Conservation (phyloP, 257 asterid species). For the Primulina tabacum region DNA sequence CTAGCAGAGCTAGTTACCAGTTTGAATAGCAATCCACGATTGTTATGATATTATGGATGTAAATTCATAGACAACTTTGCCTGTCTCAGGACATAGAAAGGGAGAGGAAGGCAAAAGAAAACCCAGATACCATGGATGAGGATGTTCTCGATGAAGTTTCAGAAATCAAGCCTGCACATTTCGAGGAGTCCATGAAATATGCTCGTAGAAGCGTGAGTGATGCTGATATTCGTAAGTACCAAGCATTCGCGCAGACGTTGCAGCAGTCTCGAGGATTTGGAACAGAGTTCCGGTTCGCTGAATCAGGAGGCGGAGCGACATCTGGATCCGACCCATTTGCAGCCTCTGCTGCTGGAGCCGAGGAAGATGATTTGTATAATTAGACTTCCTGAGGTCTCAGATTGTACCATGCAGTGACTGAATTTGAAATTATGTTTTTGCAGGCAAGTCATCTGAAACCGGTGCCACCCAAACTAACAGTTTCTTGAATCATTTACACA, state of each 20-base stretch:
- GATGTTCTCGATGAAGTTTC: conserved; percentile 50
- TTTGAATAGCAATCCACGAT: not conserved
- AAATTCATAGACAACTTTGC: not conserved
- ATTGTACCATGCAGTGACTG: not conserved
- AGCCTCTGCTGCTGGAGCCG: conserved; percentile 45
- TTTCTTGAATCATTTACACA: not conserved
- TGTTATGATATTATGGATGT: not conserved
- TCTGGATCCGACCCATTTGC: conserved; percentile 49
- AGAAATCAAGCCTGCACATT: conserved; percentile 59
- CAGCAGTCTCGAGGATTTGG: conserved; percentile 72
- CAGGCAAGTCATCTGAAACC: not conserved
- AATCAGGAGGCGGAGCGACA: conserved; percentile 30
- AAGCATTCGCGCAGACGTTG: conserved; percentile 61
- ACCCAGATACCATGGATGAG: conserved; percentile 57
- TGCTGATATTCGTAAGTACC: conserved; percentile 73
- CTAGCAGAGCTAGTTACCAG: not conserved
- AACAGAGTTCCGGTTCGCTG: conserved; percentile 55
- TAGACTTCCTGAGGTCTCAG: conserved; percentile 8
- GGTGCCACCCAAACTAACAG: not conserved
- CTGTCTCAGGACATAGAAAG: conserved; percentile 50
- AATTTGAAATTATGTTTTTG: not conserved
- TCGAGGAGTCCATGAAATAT: conserved; percentile 69
- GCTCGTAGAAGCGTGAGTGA: conserved; percentile 68
- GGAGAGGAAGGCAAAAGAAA: conserved; percentile 40
- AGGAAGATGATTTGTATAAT: conserved; percentile 57